A percentile compares a stretch with the other conserved stretches of the same genome.
Conservation (phyloP, 2,329 filamentous ascomycete species). For the Fusarium sp. region DNA sequence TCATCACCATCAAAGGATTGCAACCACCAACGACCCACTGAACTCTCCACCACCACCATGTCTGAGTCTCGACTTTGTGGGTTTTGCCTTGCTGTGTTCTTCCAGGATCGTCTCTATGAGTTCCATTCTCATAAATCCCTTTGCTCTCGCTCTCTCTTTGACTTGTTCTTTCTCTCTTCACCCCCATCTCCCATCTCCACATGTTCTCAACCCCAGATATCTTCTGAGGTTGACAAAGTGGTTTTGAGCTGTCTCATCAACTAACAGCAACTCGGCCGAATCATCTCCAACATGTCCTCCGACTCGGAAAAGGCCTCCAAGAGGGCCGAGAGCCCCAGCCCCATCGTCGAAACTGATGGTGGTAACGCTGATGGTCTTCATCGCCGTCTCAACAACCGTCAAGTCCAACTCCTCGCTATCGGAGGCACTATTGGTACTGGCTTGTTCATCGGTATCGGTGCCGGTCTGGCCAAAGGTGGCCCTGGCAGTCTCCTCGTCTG, state of each 20-base stretch:
- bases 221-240: slow-evolving; percentile 17
- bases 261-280: slow-evolving; percentile 20
- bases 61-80: slow-evolving; percentile 5
- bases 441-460: slow-evolving; percentile 37
- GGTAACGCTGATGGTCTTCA: slow-evolving; percentile 32
- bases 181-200: not conserved
- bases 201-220: slow-evolving; percentile 22
- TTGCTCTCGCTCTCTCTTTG: slow-evolving; percentile 7
- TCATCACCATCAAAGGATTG: slow-evolving; percentile 8
- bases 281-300: slow-evolving; percentile 28
- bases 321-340: slow-evolving; percentile 16
- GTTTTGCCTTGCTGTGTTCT: slow-evolving; percentile 4
- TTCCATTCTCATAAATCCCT: slow-evolving; percentile 21
- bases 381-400: slow-evolving; percentile 39
- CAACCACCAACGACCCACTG: slow-evolving; percentile 20
- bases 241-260: not conserved
- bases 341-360: slow-evolving; percentile 7
- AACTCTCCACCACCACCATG: slow-evolving; percentile 17
- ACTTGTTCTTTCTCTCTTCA: not conserved
- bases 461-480: slow-evolving; percentile 36
- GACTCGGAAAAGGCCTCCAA: slow-evolving; percentile 32
- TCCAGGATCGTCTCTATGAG: not conserved
- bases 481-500: slow-evolving; percentile 35
- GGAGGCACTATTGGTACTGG: slow-evolving; percentile 36
- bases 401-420: slow-evolving; percentile 37